Percentiles rank a stretch among this genome's conserved stretches.
phyloP scores from a whole-genome alignment of 129 eudicot genomes.

The Lactuca saligna region DNA sequence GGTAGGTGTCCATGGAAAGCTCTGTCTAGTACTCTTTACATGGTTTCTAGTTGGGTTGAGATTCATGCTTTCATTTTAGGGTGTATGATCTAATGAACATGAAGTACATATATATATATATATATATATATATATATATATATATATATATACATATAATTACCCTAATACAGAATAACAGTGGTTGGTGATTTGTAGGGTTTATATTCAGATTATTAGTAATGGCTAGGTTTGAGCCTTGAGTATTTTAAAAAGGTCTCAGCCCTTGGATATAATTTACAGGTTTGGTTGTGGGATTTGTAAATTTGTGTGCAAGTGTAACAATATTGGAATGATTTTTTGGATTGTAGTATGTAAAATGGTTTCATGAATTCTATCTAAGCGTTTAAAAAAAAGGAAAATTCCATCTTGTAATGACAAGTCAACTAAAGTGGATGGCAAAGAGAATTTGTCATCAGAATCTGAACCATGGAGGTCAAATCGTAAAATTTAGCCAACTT shows the following conservation, averaged over 20 bases:
- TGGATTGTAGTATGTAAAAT: constrained; percentile 25
- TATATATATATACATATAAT: no score
- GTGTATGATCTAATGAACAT: constrained; percentile 20
- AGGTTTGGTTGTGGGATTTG: constrained; percentile 22
- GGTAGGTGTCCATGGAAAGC: constrained; percentile 40
- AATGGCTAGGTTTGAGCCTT: constrained; percentile 39
- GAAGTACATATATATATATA: constrained; percentile 17
- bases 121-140: no score
- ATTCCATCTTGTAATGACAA: constrained; percentile 38
- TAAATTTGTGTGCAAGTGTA: constrained; percentile 18
- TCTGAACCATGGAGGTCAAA: constrained; percentile 79
- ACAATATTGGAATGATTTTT: constrained; percentile 8
- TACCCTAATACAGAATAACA: constrained; percentile 13
- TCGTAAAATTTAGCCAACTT: constrained; percentile 94
- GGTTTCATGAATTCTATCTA: constrained; percentile 25
- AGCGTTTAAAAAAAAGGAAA: constrained; percentile 47
- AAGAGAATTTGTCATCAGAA: constrained; percentile 50
- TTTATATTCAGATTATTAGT: constrained; percentile 41
- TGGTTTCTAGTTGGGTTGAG: constrained; percentile 68
- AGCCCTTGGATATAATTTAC: constrained; percentile 5
- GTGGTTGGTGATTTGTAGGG: constrained; percentile 26
- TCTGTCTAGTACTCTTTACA: constrained; percentile 47
- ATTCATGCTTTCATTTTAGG: constrained; percentile 55
- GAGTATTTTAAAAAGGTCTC: constrained; percentile 24
- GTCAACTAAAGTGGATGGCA: constrained; percentile 42